Percentiles rank a stretch among this genome's conserved stretches.
Conservation (phyloP, 768 basidiomycete genomes). For the Mrakia frigida region DNA sequence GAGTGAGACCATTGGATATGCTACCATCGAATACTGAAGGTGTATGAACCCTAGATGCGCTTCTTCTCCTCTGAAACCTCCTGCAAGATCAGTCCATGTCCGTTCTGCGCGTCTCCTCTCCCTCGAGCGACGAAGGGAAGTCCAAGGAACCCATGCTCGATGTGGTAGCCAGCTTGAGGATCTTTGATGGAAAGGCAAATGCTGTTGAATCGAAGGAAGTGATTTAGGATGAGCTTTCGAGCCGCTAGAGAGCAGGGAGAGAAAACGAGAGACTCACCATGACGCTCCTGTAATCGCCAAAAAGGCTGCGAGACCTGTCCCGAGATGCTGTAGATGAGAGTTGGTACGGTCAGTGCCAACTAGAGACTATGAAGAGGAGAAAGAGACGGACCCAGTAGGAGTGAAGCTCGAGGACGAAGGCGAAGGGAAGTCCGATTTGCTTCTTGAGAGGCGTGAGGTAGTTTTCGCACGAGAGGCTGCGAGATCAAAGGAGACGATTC, state of each 20-base stretch:
- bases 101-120: not conserved
- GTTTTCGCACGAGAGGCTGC: conserved; percentile 9
- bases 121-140: conserved; percentile 9
- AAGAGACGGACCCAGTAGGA: not conserved
- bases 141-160: not conserved
- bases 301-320: conserved; percentile 8
- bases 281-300: not conserved
- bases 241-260: not conserved
- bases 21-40: too few relatives aligned
- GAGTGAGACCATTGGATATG: too few relatives aligned
- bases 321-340: conserved; percentile 4
- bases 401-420: conserved; percentile 19
- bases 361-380: not conserved
- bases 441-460: conserved; percentile 2
- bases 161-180: not conserved
- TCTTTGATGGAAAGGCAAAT: conserved; percentile 12
- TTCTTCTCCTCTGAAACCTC: conserved; percentile 5
- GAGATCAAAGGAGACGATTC: not conserved
- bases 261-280: not conserved
- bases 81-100: not conserved
- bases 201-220: not conserved
- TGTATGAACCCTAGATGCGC: not conserved
- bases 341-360: too few relatives aligned
- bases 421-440: not conserved
- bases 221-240: not conserved